These are phyloP conservation scores for Sarocladium strictum DNA, from an alignment of 2,329 filamentous ascomycete species.

Conservation along the genomic window DNA sequence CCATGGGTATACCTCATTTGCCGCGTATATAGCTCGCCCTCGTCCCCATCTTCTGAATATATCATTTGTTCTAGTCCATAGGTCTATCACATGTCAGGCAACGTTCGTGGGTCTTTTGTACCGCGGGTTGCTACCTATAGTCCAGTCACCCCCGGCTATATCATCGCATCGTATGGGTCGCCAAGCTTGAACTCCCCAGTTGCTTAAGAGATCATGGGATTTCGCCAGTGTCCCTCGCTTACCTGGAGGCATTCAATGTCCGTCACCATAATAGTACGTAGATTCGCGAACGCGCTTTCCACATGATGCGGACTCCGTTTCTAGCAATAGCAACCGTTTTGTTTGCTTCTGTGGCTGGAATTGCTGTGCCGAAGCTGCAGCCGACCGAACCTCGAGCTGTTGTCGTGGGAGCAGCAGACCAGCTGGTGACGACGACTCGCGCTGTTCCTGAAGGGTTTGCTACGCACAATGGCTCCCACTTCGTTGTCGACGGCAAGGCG, in stretches of 20 bases:
- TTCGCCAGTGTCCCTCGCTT: not conserved
- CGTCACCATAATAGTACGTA: not conserved
- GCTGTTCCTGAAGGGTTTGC: slow-evolving; percentile 13
- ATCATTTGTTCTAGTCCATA: no score
- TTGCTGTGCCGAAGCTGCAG: not conserved
- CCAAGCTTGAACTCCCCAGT: not conserved
- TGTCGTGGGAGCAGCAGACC: not conserved
- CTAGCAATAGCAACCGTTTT: not conserved
- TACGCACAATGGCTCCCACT: slow-evolving; percentile 23
- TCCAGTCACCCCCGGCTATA: not conserved
- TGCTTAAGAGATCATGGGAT: not conserved
- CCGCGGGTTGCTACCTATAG: not conserved
- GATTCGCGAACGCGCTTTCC: not conserved
- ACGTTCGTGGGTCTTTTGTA: not conserved
- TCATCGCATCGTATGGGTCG: not conserved
- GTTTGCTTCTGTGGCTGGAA: not conserved
- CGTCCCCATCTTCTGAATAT: no score
- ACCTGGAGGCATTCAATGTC: not conserved
- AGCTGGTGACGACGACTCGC: not conserved
- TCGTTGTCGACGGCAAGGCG: slow-evolving; percentile 38
- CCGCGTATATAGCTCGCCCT: no score
- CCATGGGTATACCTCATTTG: no score
- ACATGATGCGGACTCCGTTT: not conserved
- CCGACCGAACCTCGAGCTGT: not conserved
- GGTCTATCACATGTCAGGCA: not conserved